A percentile compares a stretch with the other conserved stretches of the same genome.
phyloP scores from a whole-genome alignment of 768 basidiomycete species.

The Rickenella mellea region DNA sequence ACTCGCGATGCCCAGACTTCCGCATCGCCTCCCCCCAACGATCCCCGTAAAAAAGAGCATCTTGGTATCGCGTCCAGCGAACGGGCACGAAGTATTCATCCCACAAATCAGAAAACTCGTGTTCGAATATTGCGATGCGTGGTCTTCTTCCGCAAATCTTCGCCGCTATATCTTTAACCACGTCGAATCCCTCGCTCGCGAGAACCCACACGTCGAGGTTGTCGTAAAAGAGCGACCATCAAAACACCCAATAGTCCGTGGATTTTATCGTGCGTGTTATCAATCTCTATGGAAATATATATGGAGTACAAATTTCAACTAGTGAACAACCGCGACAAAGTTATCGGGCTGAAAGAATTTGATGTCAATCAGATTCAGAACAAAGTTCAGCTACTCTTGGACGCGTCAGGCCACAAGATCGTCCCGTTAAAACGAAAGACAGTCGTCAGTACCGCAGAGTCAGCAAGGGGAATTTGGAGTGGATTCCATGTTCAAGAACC shows the following conservation, averaged over 20 bases:
- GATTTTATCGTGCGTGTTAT: slow-evolving; percentile 60
- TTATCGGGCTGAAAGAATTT: slow-evolving; percentile 68
- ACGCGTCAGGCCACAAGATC: slow-evolving; percentile 83
- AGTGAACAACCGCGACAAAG: slow-evolving; percentile 88
- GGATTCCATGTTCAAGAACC: slow-evolving; percentile 76
- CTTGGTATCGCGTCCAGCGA: slow-evolving; percentile 36
- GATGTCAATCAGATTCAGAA: slow-evolving; percentile 64
- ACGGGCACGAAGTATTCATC: slow-evolving; percentile 66
- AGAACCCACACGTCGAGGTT: slow-evolving; percentile 78
- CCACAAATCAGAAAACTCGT: slow-evolving; percentile 81
- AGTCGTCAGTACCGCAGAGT: slow-evolving; percentile 72
- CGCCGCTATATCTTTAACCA: slow-evolving; percentile 60
- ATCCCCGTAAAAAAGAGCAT: slow-evolving; percentile 14
- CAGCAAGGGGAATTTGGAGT: slow-evolving; percentile 84
- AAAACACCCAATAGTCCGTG: slow-evolving; percentile 72
- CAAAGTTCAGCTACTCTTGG: slow-evolving; percentile 77
- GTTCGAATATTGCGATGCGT: slow-evolving; percentile 80
- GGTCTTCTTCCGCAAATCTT: slow-evolving; percentile 65
- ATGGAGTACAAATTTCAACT: slow-evolving; percentile 11
- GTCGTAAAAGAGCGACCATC: slow-evolving; percentile 70
- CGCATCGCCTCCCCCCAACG: background rate
- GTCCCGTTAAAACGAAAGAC: slow-evolving; percentile 61
- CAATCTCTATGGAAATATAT: background rate
- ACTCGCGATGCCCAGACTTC: background rate
- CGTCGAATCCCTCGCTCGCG: slow-evolving; percentile 52